phyloP scores from a whole-genome alignment of 2,329 filamentous ascomycete genomes.

The Apiospora aurea region DNA sequence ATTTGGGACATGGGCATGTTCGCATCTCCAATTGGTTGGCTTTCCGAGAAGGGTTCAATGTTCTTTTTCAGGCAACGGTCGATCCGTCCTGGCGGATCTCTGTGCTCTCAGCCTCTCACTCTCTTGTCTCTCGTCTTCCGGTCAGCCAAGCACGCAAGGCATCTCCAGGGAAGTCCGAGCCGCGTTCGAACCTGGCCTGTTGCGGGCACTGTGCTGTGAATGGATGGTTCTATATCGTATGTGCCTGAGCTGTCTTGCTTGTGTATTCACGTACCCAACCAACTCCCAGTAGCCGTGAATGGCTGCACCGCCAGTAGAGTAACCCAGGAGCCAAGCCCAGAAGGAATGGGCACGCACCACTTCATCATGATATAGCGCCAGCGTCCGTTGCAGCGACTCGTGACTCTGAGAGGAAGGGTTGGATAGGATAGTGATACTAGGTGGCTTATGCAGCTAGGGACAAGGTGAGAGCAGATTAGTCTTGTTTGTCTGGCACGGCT shows the following conservation, averaged over 20 bases:
- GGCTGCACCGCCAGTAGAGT: not conserved
- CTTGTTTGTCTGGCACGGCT: not conserved
- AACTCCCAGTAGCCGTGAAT: not conserved
- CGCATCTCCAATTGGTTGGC: not conserved
- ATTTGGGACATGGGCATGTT: not conserved
- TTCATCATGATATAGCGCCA: not conserved
- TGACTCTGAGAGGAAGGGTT: not conserved
- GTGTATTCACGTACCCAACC: not conserved
- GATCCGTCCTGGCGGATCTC: conserved; percentile 7
- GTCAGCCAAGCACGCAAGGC: conserved; percentile 12
- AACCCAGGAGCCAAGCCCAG: not conserved
- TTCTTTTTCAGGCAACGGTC: conserved; percentile 16
- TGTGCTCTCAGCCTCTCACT: not conserved
- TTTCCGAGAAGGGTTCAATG: not conserved
- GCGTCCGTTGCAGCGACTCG: conserved; percentile 6
- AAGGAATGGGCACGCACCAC: not conserved
- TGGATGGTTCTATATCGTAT: not conserved
- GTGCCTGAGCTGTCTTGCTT: not conserved
- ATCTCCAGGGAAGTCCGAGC: not conserved
- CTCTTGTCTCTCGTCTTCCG: not conserved
- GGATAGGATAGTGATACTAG: not conserved
- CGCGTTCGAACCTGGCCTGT: not conserved
- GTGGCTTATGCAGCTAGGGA: conserved; percentile 17
- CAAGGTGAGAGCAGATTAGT: not conserved
- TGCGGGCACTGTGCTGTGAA: not conserved